phyloP scores from a whole-genome alignment of 2,329 filamentous ascomycete genomes.

The Pseudogymnoascus sp. region DNA sequence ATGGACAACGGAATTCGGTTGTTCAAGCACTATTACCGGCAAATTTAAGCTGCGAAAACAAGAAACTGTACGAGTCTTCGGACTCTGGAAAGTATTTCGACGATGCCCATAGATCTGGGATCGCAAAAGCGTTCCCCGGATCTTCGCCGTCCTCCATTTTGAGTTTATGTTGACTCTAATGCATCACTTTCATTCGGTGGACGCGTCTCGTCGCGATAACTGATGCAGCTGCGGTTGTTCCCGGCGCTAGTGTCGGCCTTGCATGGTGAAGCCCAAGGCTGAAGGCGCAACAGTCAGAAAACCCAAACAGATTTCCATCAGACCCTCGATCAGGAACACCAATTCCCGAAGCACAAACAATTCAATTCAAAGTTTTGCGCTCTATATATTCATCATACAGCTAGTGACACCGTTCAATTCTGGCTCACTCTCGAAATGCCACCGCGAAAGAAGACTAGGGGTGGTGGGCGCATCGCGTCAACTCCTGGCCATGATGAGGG shows the following conservation, averaged over 20 bases:
- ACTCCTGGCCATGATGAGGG: constrained; percentile 46
- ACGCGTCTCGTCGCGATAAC: constrained; percentile 6
- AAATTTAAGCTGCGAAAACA: constrained; percentile 26
- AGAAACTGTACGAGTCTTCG: constrained; percentile 22
- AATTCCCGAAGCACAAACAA: not conserved
- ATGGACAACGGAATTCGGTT: not conserved
- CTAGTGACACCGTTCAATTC: not conserved
- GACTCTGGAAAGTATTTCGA: constrained; percentile 37
- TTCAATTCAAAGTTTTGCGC: not conserved
- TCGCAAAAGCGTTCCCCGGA: constrained; percentile 49
- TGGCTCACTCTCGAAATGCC: constrained; percentile 43
- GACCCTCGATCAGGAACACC: not conserved
- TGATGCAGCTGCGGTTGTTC: constrained; percentile 11
- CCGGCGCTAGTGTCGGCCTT: constrained; percentile 11
- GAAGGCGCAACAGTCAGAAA: constrained; percentile 6
- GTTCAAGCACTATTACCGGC: constrained; percentile 17
- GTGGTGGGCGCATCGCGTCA: constrained; percentile 43
- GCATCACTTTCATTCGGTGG: not conserved
- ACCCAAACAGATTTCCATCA: constrained; percentile 8
- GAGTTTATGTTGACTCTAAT: constrained; percentile 15
- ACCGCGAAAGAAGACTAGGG: constrained; percentile 59
- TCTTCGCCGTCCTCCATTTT: constrained; percentile 33
- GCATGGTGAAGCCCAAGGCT: constrained; percentile 7
- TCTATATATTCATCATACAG: not conserved
- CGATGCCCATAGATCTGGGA: constrained; percentile 50